Base-by-base conservation (phyloP, 78 protist genomes). In the Protostelium mycophagum region DNA sequence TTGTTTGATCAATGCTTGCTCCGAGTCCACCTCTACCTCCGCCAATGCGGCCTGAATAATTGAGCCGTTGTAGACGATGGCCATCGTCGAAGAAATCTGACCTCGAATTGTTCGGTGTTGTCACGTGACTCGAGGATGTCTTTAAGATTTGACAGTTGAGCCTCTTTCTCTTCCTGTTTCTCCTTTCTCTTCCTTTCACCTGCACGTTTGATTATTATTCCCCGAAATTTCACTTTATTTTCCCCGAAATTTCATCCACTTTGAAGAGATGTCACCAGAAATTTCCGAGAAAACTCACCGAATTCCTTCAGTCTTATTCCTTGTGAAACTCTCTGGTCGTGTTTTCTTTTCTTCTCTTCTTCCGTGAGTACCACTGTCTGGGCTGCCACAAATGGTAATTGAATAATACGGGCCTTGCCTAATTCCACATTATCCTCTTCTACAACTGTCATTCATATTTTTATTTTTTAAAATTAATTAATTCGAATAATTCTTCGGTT, bases 111-210 rank as follows among this genome's bases (percentile, higher is more conserved):
- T 1, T 31, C 89, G 0, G 28, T 16, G 36, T 25, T n/a, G 35
- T 63, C 39, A 38, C 89, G 87, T n/a, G 88, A 36, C 1, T 35
- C 9, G 0, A 38, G n/a, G 35, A 91, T 88, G 23, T 88, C 34
- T 28, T 91, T 91, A 34, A 84, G 38, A 0, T n/a, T 28, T 0
- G 36, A 1, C 29, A 91, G 38, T 51, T 88, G 37, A 36, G 87
- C 91, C 38, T 88, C 91, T 9, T 84, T 38, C n/a, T 83, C 94
- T 25, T 51, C 37, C 36, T 28, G 38, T 36, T 91, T 91, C 37
- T 91, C 94, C 35, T 88, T 85, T 36, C 94, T 38, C 90, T 91
- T 91, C 36, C 85, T 83, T 34, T n/a, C n/a, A n/a, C n/a, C n/a
- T n/a, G n/a, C n/a, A n/a, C n/a, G n/a, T n/a, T n/a, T n/a, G n/a